A percentile compares a stretch with the other conserved stretches of the same genome.
Conservation (phyloP, 2,329 filamentous ascomycete species). For the Ophiostoma quercus region DNA sequence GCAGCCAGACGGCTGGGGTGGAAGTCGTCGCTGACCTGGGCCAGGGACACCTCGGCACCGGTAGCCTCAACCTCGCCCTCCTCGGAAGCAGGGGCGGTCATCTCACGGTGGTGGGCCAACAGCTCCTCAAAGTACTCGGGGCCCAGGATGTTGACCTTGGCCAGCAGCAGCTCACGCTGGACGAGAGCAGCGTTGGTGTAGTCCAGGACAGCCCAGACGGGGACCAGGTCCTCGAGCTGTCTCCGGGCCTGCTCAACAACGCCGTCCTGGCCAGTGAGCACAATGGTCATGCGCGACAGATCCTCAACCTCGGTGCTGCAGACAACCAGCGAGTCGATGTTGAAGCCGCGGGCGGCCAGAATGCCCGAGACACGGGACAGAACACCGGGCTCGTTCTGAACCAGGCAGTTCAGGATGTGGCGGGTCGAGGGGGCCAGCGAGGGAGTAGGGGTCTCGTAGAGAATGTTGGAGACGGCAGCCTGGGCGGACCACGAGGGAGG, state of each 20-base stretch:
- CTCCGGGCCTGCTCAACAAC: conserved; percentile 95
- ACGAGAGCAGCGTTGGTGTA: conserved; percentile 91
- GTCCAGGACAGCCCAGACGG: conserved; percentile 96
- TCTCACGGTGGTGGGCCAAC: conserved; percentile 90
- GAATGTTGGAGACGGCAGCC: conserved; percentile 93
- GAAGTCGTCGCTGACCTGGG: conserved; percentile 60
- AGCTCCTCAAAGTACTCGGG: conserved; percentile 98
- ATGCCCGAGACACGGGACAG: conserved; percentile 95
- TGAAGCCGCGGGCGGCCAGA: conserved; percentile 92
- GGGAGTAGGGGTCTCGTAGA: conserved; percentile 92
- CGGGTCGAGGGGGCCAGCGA: conserved; percentile 81
- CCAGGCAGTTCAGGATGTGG: conserved; percentile 95
- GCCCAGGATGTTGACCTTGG: conserved; percentile 93
- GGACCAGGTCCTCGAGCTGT: conserved; percentile 93
- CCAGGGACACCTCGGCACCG: conserved; percentile 39
- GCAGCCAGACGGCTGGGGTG: conserved; percentile 82
- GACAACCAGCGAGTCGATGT: conserved; percentile 96
- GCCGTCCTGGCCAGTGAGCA: conserved; percentile 90
- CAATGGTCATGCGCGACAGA: conserved; percentile 97
- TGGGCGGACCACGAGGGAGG: conserved; percentile 81
- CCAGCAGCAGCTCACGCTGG: conserved; percentile 88
- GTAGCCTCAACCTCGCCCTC: conserved; percentile 43
- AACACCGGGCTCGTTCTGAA: conserved; percentile 98
- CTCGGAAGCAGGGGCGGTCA: conserved; percentile 43
- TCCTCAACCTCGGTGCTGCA: conserved; percentile 97